Evolutionary conservation across 192 early-diverging fungal species (phyloP).

Genomic region (Gamsiella multidivaricata): DNA sequence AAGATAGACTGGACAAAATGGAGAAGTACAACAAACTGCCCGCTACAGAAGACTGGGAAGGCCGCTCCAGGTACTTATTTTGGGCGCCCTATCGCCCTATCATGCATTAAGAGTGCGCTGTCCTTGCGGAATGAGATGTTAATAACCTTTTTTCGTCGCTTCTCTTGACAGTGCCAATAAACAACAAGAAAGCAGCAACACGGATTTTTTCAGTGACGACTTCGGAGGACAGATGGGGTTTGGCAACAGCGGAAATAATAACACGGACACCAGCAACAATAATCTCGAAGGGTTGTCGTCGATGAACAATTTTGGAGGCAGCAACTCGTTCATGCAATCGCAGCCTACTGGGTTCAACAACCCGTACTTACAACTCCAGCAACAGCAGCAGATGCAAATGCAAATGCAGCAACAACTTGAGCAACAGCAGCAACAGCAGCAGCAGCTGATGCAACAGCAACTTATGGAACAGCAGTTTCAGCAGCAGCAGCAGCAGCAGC

Average conservation of each 20-base stretch:
- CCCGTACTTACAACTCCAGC: constrained; percentile 42
- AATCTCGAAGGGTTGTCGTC: constrained; percentile 39
- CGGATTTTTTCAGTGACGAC: constrained; percentile 50
- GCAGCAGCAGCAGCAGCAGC: constrained; percentile 43
- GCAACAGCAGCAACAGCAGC: constrained; percentile 28
- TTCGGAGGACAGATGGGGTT: constrained; percentile 35
- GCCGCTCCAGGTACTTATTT: constrained; percentile 29
- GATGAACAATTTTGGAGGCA: constrained; percentile 19
- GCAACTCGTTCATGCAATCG: constrained; percentile 10
- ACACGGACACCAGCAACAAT: constrained; percentile 38
- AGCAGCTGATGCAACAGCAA: constrained; percentile 30
- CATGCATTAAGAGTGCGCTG: too few relatives aligned
- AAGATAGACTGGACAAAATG: constrained; percentile 39
- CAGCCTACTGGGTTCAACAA: constrained; percentile 48
- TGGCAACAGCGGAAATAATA: constrained; percentile 17
- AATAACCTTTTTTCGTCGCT: too few relatives aligned
- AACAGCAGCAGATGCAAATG: constrained; percentile 37
- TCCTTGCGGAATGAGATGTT: too few relatives aligned
- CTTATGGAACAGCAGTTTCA: constrained; percentile 20
- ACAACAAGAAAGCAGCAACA: constrained; percentile 38
- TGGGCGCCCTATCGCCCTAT: not conserved
- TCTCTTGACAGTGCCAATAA: constrained; percentile 26
- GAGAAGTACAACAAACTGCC: constrained; percentile 50
- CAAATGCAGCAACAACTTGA: constrained; percentile 42
- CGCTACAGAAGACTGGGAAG: constrained; percentile 46